Conservation (phyloP, 768 basidiomycete genomes). For the Amanita polypyramis region DNA sequence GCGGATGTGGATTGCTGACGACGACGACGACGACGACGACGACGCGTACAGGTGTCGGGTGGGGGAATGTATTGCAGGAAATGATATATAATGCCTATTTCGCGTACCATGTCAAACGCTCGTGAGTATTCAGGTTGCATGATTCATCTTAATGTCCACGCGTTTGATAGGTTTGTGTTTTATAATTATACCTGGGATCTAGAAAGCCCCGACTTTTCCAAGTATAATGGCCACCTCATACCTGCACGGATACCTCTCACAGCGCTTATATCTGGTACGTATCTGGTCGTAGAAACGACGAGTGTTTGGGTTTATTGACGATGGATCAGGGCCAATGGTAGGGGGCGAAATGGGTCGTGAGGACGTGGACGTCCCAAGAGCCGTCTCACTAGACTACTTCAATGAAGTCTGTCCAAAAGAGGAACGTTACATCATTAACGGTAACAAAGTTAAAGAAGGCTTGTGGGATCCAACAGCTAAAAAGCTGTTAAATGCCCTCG, state of each 20-base stretch:
- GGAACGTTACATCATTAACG: conserved; percentile 2
- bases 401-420: conserved; percentile 7
- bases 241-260: conserved; percentile 4
- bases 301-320: neutral
- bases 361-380: conserved; percentile 3
- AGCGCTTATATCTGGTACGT: conserved; percentile 2
- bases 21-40: too few relatives aligned
- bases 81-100: conserved; percentile 8
- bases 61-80: conserved; percentile 7
- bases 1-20: neutral
- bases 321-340: conserved; percentile 3
- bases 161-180: conserved; percentile 4
- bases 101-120: conserved; percentile 7
- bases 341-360: conserved; percentile 2
- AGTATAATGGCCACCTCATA: conserved; percentile 2
- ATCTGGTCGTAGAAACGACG: neutral
- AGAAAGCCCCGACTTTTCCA: neutral
- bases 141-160: neutral
- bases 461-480: neutral
- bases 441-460: conserved; percentile 1
- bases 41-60: conserved; percentile 5
- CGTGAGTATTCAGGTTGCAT: neutral
- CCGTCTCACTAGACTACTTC: conserved; percentile 8
- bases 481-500: neutral
- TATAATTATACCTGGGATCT: conserved; percentile 7